Percentiles rank a stretch among this genome's conserved stretches.
phyloP scores from a whole-genome alignment of 768 basidiomycete species.

The Pleurotus ostreatus region DNA sequence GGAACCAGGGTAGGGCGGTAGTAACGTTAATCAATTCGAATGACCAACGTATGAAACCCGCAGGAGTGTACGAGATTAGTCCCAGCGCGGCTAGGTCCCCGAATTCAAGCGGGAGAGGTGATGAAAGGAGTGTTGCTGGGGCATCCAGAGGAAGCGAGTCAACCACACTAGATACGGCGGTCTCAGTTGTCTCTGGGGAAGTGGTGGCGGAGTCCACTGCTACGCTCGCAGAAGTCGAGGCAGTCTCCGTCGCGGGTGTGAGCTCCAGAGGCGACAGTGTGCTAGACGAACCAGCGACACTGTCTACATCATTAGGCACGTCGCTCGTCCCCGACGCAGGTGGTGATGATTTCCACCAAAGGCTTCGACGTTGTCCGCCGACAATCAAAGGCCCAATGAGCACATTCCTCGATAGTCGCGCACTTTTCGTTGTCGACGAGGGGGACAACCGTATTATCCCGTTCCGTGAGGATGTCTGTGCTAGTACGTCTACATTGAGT shows the following conservation, averaged over 20 bases:
- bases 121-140: not conserved
- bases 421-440: too few species aligned
- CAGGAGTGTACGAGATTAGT: constrained; percentile 58
- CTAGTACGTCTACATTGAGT: not conserved
- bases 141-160: not conserved
- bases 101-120: constrained; percentile 52
- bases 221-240: not conserved
- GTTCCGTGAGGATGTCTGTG: not conserved
- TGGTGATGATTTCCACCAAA: constrained; percentile 6
- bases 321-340: not conserved
- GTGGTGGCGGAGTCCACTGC: not conserved
- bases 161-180: not conserved
- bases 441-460: too few species aligned
- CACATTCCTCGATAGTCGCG: too few species aligned
- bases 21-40: constrained; percentile 67
- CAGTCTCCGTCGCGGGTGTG: not conserved
- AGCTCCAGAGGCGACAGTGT: not conserved
- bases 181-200: not conserved
- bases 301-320: not conserved
- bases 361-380: not conserved
- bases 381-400: not conserved
- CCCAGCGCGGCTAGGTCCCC: constrained; percentile 73
- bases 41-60: constrained; percentile 57
- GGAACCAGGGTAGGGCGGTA: constrained; percentile 78
- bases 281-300: not conserved